Evolutionary conservation across 345 rosid genomes (phyloP), one percentile per base, ranked within the genome.

Genomic region (Pistacia vera): DNA sequence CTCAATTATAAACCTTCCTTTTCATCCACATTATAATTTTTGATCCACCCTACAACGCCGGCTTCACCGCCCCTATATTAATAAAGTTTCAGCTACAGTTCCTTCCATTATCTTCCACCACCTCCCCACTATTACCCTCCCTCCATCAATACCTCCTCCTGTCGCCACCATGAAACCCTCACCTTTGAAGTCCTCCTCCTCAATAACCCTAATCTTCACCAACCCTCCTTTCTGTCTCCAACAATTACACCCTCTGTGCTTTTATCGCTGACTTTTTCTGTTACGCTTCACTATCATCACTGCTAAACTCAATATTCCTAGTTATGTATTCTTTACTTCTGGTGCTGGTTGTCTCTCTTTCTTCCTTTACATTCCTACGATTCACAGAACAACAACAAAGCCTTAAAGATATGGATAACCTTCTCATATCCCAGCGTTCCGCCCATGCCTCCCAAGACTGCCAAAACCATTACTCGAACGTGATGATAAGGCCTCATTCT

Each of bases 191-290:
- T 80, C 73, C 48, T 76, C 58, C 71, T 71, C 66, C 85, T 76
- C 49, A 83, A 79, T 78, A 89, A 84, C 71, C 86, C 87, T 0
- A 75, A 79, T 62, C 79, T 89, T 70, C 87, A 70, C 74, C 63
- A 70, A 1, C 91, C 30, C 86, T 92, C 8, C 22, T 71, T 18
- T 58, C 83, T 58, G 71, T 90, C 75, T 81, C 85, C 44, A 60
- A 69, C 3, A 65, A 62, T n/a, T 77, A 71, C 66, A 65, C 73
- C 57, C 36, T 89, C 38, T 66, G 68, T 0, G 84, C 87, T 54
- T 63, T 91, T n/a, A 20, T 88, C 58, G 71, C 83, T 2, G 92
- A 92, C 66, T 81, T 85, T 71, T 92, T 88, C 74, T 85, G 90
- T 86, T 46, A 63, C 13, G 25, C 74, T 3, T 88, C 83, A 4